Evolutionary conservation across 2,329 filamentous ascomycete species (phyloP).

Genomic region (Trichoderma afroharzianum): DNA sequence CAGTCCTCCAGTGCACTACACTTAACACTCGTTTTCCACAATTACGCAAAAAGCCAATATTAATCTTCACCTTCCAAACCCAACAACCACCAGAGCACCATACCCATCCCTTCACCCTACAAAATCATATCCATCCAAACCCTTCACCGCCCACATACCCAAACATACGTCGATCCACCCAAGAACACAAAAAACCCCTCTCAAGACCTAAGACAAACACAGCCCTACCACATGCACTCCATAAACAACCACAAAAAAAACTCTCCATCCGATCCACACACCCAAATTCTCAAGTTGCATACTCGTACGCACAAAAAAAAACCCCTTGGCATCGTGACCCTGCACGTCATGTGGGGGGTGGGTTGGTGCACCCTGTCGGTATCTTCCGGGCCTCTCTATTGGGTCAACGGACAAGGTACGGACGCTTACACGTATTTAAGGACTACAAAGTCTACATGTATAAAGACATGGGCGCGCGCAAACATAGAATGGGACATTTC

Average conservation of each 20-base stretch:
- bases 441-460: background rate
- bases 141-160: background rate
- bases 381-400: constrained; percentile 8
- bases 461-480: background rate
- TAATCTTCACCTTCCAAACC: background rate
- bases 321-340: constrained; percentile 7
- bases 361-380: background rate
- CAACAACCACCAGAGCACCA: background rate
- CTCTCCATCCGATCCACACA: background rate
- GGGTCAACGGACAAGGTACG: background rate
- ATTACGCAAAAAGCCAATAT: background rate
- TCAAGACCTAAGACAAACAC: background rate
- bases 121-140: background rate
- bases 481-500: too few species aligned
- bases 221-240: background rate
- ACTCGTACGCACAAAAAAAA: background rate
- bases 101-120: background rate
- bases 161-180: background rate
- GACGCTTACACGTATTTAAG: background rate
- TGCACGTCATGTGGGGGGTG: background rate
- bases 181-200: background rate
- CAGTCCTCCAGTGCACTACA: too few species aligned
- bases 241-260: background rate
- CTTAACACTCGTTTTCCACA: background rate
- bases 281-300: background rate